phyloP scores from a whole-genome alignment of 768 basidiomycete genomes.

The Mycena vulgaris region DNA sequence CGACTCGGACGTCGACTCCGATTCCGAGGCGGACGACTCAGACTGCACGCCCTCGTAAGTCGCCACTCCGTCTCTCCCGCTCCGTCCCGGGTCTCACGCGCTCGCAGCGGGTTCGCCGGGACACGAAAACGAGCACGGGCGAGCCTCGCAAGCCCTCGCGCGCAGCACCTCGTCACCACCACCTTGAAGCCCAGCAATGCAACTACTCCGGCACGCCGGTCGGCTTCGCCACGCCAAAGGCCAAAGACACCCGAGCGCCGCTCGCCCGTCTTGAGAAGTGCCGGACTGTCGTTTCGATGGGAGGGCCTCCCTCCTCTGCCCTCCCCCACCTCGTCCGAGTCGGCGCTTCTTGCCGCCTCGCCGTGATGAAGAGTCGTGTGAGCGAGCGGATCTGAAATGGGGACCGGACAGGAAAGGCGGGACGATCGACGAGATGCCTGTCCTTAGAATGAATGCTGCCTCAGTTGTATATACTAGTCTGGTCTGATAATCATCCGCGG shows the following conservation, averaged over 20 bases:
- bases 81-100: too few relatives aligned
- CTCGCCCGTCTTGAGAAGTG: background rate
- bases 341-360: background rate
- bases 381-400: background rate
- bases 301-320: background rate
- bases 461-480: too few relatives aligned
- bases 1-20: conserved; percentile 8
- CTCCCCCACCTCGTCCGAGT: background rate
- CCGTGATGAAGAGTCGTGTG: background rate
- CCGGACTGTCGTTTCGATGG: background rate
- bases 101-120: background rate
- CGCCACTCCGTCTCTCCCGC: background rate
- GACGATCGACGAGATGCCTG: too few relatives aligned
- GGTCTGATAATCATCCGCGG: too few relatives aligned
- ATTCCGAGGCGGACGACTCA: conserved; percentile 6
- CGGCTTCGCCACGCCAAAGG: background rate
- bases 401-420: too few relatives aligned
- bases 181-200: background rate
- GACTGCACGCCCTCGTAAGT: background rate
- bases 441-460: too few relatives aligned
- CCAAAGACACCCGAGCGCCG: background rate
- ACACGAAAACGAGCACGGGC: background rate
- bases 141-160: background rate
- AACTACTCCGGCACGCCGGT: background rate
- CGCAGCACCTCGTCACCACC: background rate